Conservation (phyloP, 805 yeast genomes). For the Zygosaccharomyces lentus region DNA sequence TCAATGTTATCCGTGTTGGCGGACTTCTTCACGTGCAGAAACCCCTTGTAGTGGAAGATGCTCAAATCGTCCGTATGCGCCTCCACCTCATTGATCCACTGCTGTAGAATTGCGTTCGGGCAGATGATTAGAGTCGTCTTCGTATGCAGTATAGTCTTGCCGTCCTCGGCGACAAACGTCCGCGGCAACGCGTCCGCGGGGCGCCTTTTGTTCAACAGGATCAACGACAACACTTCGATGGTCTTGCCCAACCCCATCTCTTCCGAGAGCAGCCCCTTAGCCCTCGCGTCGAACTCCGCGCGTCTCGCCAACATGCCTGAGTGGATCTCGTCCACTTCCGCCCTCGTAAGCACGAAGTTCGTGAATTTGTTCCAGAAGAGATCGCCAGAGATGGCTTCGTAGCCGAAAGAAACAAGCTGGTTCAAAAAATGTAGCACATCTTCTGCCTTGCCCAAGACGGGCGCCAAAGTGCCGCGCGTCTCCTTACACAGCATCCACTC, state of each 20-base stretch:
- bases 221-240: conserved; percentile 69
- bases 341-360: conserved; percentile 21
- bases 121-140: conserved; percentile 79
- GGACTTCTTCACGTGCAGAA: conserved; percentile 35
- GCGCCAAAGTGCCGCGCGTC: not conserved
- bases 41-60: conserved; percentile 63
- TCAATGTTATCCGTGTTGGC: conserved; percentile 18
- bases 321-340: conserved; percentile 19
- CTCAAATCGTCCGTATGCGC: conserved; percentile 43
- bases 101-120: conserved; percentile 77
- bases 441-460: not conserved
- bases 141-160: conserved; percentile 37
- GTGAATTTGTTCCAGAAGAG: conserved; percentile 35
- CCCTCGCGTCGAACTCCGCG: conserved; percentile 11
- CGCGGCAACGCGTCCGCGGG: not conserved
- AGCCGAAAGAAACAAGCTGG: conserved; percentile 28
- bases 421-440: conserved; percentile 23
- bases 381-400: conserved; percentile 18
- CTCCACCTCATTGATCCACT: conserved; percentile 77
- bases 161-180: conserved; percentile 17
- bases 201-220: conserved; percentile 54
- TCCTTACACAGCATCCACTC: conserved; percentile 35
- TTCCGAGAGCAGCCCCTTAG: conserved; percentile 71
- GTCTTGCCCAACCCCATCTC: conserved; percentile 99
- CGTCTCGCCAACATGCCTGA: conserved; percentile 6